Conservation (phyloP, 2,329 filamentous ascomycete species). For the Capronia americana region DNA sequence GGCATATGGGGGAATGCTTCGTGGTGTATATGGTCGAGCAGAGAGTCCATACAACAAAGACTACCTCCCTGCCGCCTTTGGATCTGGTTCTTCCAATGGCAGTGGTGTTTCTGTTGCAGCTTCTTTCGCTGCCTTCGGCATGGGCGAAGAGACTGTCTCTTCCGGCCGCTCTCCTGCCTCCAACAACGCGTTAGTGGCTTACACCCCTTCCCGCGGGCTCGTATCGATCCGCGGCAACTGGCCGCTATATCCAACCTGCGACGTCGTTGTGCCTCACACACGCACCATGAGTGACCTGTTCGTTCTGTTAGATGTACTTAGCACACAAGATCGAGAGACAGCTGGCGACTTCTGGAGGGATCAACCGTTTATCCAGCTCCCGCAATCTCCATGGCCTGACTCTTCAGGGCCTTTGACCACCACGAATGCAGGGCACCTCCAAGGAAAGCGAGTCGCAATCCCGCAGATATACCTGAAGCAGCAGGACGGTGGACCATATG, state of each 20-base stretch:
- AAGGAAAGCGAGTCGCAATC: conserved; percentile 45
- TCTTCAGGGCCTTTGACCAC: conserved; percentile 48
- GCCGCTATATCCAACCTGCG: conserved; percentile 64
- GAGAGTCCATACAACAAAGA: conserved; percentile 63
- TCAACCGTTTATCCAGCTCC: conserved; percentile 55
- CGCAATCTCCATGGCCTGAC: conserved; percentile 42
- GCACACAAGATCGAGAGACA: conserved; percentile 50
- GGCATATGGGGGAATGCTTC: conserved; percentile 65
- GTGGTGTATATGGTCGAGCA: conserved; percentile 62
- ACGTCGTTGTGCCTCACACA: conserved; percentile 62
- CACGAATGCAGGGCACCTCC: conserved; percentile 29
- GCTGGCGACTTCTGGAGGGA: conserved; percentile 62
- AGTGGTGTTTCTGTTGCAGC: conserved; percentile 59
- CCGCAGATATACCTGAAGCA: conserved; percentile 44
- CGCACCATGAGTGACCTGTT: conserved; percentile 60
- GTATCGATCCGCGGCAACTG: conserved; percentile 61
- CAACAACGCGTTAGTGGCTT: conserved; percentile 63
- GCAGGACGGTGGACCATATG: conserved; percentile 16
- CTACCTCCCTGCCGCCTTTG: conserved; percentile 62
- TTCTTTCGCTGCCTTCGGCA: conserved; percentile 60
- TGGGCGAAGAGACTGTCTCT: conserved; percentile 63
- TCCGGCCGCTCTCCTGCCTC: conserved; percentile 63
- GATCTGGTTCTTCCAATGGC: conserved; percentile 65
- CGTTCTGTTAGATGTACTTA: conserved; percentile 57
- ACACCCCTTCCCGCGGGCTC: conserved; percentile 61